Evolutionary conservation across 352 stramenopile species (phyloP), one percentile per base, ranked within the genome.

Genomic region (Phytophthora multivora): DNA sequence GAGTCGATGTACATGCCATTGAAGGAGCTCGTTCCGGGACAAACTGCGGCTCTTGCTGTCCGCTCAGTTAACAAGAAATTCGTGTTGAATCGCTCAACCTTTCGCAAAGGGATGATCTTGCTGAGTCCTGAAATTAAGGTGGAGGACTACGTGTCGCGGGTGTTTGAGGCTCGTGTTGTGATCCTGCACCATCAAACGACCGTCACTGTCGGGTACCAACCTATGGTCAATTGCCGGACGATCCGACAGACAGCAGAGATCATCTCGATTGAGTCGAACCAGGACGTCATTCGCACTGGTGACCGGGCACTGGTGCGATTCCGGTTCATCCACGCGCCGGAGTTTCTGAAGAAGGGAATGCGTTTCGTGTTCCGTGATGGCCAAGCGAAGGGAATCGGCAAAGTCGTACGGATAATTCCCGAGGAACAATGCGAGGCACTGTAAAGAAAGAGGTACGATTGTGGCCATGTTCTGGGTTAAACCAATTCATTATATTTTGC

Each of bases 351-450:
- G 51, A 90, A 96, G 21, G 97, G 97, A 45, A 98, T 96, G 85
- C 85, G 87, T 56, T 98, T 99, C 74, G 85, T 99, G 30, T 99
- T 99, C 60, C 92, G 97, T 47, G 97, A 99, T 72, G 97, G 97
- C 3, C 90, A 98, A 59, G 96, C 97, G 23, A 98, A 98, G 72
- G 97, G 97, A 57, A 98, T 99, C 41, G 96, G 96, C 31, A 98
- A 97, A 66, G 81, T 98, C 11, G 76, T 91, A 25, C 77, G 81
- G 38, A 88, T 95, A 83, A 50, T 95, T 25, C 73, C 67, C 18
- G 51, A 49, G 16, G 63, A 78, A 12, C 55, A 59, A 54, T 59
- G 39, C n/a, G 66, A 66, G 26, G 19, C 45, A 23, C 47, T 41
- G 51, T 62, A 65, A 23, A 58, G 26, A 35, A 42, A 30, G 5